Base-by-base conservation (phyloP, 2,329 filamentous ascomycete genomes). In the Paraconiothyrium brasiliense region DNA sequence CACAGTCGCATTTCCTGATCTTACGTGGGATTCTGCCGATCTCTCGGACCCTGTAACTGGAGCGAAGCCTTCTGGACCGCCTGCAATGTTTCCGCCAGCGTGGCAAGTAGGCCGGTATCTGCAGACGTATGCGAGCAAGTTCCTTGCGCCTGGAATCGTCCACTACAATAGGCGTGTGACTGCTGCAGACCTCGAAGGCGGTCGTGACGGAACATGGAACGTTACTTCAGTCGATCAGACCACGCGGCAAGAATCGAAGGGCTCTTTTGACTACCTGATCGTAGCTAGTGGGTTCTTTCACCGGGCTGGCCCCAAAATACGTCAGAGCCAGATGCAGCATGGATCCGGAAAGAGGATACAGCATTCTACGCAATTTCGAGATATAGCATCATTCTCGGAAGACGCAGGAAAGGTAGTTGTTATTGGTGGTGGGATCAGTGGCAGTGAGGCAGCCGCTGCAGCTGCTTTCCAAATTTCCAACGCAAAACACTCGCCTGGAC, bases 381-480 rank as follows among this genome's bases (percentile, higher is more conserved):
- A 67, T 11, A 47, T 77, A 4, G 57, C 61, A 0, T 61, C 63
- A 4, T 62, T 78, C 13, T 64, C 66, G 8, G 30, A 64, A 4
- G 61, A 47, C 4, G 22, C 70, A 1, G 85, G 86, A 20, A 92
- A 89, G 70, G 87, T 95, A 16, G 82, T 93, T 1, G 83, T 96
- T 0, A 86, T 93, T 0, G 92, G 92, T 0, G 92, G 92, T 0
- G 91, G 93, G 69, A 93, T 95, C 85, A 94, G 92, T 2, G 92
- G 92, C 0, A 86, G 91, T 5, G 92, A 96, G 79, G 90, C 90
- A 52, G 90, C 92, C 0, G 89, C 87, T 10, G 88, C 89, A 1
- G 86, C 94, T 54, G 91, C 91, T 11, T 83, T 87, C 4, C 88
- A 93, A 64, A 76, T 94, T 1, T 94, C 92, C 0, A 88, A 88